Conservation (phyloP, 2,329 filamentous ascomycete genomes). For the Colletotrichum musae region DNA sequence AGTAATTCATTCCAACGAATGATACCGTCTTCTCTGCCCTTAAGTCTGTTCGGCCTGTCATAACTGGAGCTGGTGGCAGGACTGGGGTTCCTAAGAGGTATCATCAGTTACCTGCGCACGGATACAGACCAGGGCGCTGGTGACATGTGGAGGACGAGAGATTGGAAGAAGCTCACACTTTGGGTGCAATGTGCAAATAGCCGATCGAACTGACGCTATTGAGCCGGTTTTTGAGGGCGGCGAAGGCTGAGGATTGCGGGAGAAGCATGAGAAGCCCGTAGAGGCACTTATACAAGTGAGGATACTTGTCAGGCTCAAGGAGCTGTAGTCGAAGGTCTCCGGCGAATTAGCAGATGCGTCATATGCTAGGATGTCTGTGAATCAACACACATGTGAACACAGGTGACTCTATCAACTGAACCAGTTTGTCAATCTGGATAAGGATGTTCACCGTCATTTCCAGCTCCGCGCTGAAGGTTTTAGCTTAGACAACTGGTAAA, state of each 20-base stretch:
- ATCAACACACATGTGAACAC: conserved; percentile 91
- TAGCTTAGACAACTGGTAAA: background rate
- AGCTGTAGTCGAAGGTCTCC: conserved; percentile 93
- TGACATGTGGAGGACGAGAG: too few species aligned
- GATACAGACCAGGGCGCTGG: too few species aligned
- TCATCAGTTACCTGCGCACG: conserved; percentile 26
- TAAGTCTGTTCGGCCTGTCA: conserved; percentile 84
- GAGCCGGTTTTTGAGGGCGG: conserved; percentile 93
- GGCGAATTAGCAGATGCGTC: background rate
- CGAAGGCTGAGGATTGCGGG: conserved; percentile 98
- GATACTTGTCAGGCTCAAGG: conserved; percentile 94
- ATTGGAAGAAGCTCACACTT: conserved; percentile 72
- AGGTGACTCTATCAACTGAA: conserved; percentile 95
- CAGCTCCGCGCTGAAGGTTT: conserved; percentile 81
- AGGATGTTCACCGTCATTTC: conserved; percentile 99
- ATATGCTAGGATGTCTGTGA: background rate
- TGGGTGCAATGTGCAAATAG: conserved; percentile 86
- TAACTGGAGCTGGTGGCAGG: conserved; percentile 70
- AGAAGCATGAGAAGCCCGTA: conserved; percentile 98
- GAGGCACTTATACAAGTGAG: conserved; percentile 96
- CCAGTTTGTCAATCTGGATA: conserved; percentile 98
- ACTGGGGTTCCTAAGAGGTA: conserved; percentile 49
- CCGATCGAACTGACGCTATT: conserved; percentile 98
- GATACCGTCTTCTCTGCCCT: conserved; percentile 82
- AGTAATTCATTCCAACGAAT: conserved; percentile 95